These are phyloP conservation scores for Malus asiatica DNA, from an alignment of 306 rosid species.

Conservation along the genomic window DNA sequence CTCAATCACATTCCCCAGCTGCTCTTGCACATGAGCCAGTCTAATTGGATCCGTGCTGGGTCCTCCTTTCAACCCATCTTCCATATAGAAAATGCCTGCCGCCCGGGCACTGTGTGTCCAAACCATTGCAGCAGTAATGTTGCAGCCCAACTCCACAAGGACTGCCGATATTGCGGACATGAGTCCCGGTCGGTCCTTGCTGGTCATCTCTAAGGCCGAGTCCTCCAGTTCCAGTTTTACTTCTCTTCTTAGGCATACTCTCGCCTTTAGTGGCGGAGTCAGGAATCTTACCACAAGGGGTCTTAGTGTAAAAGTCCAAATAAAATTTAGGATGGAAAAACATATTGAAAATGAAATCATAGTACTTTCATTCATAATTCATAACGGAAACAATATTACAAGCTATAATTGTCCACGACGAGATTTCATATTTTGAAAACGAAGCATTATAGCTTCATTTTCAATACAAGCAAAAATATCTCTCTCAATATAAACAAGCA, in stretches of 20 bases:
- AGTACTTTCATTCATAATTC: too few species aligned
- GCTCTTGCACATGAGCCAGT: conserved; percentile 46
- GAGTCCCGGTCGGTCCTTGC: conserved; percentile 62
- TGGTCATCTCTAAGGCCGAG: conserved; percentile 66
- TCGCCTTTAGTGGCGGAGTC: background rate
- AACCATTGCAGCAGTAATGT: conserved; percentile 42
- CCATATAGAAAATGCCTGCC: conserved; percentile 56
- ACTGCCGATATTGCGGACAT: conserved; percentile 70
- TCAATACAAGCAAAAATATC: too few species aligned
- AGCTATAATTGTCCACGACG: too few species aligned
- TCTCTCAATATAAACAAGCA: too few species aligned
- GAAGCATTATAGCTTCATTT: too few species aligned
- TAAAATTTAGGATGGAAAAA: too few species aligned
- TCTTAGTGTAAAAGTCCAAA: too few species aligned
- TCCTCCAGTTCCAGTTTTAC: conserved; percentile 21
- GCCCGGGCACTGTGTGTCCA: conserved; percentile 71
- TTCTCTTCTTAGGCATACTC: conserved; percentile 18
- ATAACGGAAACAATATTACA: too few species aligned
- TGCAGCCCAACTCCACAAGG: conserved; percentile 52
- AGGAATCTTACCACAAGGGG: too few species aligned
- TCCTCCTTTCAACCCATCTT: conserved; percentile 47
- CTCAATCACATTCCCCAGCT: conserved; percentile 49
- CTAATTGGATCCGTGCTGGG: conserved; percentile 49
- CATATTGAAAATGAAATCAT: too few species aligned
- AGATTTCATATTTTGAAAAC: too few species aligned